Percentiles rank a stretch among this genome's conserved stretches.
Conservation (phyloP, 371 early-diverging fungal genomes). For the Haplosporangium sp. region DNA sequence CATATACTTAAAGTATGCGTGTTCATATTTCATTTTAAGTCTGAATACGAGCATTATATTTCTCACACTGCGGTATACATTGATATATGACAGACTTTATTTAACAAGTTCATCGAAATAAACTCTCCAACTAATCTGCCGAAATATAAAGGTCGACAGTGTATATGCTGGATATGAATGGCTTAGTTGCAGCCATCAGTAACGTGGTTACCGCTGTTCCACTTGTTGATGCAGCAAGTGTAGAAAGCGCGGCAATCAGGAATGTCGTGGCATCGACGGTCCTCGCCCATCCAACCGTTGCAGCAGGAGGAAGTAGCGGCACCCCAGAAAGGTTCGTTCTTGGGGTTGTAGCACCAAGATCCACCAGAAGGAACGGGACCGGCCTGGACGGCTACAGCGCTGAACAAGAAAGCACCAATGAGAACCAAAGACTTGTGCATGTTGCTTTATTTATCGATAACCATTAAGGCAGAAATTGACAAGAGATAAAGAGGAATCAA, state of each 20-base stretch:
- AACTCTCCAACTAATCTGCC: too few relatives aligned
- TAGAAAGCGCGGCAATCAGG: slow-evolving; percentile 21
- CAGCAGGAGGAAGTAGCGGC: slow-evolving; percentile 25
- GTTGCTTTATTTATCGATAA: background rate
- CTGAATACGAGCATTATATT: too few relatives aligned
- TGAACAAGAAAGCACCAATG: slow-evolving; percentile 19
- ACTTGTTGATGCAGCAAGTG: slow-evolving; percentile 22
- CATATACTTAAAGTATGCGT: too few relatives aligned
- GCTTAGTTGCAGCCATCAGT: slow-evolving; percentile 18
- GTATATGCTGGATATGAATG: background rate
- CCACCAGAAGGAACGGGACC: slow-evolving; percentile 13
- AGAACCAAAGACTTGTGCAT: slow-evolving; percentile 28
- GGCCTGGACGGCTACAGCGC: slow-evolving; percentile 15
- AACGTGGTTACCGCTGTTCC: slow-evolving; percentile 23
- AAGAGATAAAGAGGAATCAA: too few relatives aligned
- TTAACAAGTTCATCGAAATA: too few relatives aligned
- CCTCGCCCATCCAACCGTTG: slow-evolving; percentile 22
- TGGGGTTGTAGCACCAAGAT: slow-evolving; percentile 27
- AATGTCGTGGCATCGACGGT: slow-evolving; percentile 33
- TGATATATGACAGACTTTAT: too few relatives aligned
- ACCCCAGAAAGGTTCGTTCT: slow-evolving; percentile 38
- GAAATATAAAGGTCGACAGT: too few relatives aligned
- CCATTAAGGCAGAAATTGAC: too few relatives aligned
- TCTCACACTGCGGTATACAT: too few relatives aligned
- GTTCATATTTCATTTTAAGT: too few relatives aligned